Evolutionary conservation across 1,284 basidiomycete species (phyloP), one percentile per base, ranked within the genome.

Genomic region (Pseudozyma hubeiensis): DNA sequence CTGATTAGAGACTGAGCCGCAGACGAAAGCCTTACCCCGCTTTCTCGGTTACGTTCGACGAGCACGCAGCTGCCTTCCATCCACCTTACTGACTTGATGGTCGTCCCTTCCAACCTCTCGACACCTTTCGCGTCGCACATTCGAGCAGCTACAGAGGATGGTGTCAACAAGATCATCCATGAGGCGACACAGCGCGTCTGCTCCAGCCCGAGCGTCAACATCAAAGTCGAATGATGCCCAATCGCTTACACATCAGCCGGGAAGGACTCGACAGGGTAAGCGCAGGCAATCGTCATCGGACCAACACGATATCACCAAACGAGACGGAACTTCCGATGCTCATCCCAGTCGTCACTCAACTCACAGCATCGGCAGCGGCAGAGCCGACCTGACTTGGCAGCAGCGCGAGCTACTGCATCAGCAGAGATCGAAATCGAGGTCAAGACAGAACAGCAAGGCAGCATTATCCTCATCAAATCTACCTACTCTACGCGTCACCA

Each of bases 311-410:
- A 30, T 5, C 40, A 34, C n/a, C 37, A n/a, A 33, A 24, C 24
- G 24, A 40, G 13, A 16, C 19, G 53, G 35, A 37, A 24, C 11
- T 24, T 50, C 35, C 45, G 54, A 39, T 11, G 48, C 24, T 45
- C 60, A 34, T 29, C 43, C 6, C 13, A n/a, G 24, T 37, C 19
- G 16, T 16, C 14, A 8, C 16, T 10, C 4, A 7, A 10, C 17
- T 16, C 7, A 14, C 3, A 54, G 50, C 17, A 14, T 4, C 9
- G 5, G 5, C 29, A 29, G 9, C 39, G 17, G 50, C 37, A 45
- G 16, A 7, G 19, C 49, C 43, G 49, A 55, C 2, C 29, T 66
- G 24, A 66, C 64, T 14, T 61, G 64, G 64, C 64, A 66, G 30
- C 57, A 61, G 16, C 53, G 19, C 10, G 44, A 56, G 10, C 40